Conservation (phyloP, 441 rosid genomes). For the Corymbia citriodora region DNA sequence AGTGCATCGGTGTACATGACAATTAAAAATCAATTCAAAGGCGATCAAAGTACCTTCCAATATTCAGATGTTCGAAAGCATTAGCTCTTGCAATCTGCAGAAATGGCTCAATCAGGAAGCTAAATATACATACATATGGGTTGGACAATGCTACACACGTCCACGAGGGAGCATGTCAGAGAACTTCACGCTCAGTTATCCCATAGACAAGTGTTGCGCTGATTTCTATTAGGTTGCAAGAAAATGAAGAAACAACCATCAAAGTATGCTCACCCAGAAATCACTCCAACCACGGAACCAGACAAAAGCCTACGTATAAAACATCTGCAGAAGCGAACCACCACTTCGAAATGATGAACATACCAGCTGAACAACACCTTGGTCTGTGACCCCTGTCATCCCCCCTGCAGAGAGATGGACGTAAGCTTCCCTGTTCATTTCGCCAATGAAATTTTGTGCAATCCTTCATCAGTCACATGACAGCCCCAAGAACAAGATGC, state of each 20-base stretch:
- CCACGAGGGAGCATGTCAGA: not conserved
- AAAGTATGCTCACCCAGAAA: not conserved
- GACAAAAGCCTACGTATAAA: not conserved
- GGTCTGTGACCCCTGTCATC: slow-evolving; percentile 77
- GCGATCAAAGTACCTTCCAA: too few species aligned
- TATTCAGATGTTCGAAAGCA: too few species aligned
- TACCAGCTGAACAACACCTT: slow-evolving; percentile 82
- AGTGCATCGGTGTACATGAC: too few species aligned
- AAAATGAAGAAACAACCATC: not conserved
- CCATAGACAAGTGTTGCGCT: not conserved
- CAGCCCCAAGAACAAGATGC: slow-evolving; percentile 50
- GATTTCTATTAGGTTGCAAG: not conserved
- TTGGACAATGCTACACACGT: too few species aligned
- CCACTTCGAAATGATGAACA: not conserved
- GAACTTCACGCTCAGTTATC: not conserved
- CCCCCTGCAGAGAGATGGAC: slow-evolving; percentile 71
- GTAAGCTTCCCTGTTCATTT: slow-evolving; percentile 64
- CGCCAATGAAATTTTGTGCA: slow-evolving; percentile 49
- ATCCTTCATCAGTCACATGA: slow-evolving; percentile 75
- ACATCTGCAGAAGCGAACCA: not conserved
- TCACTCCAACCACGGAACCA: not conserved
- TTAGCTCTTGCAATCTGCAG: too few species aligned
- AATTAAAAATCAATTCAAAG: too few species aligned
- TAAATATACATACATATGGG: too few species aligned
- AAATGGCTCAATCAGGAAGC: too few species aligned